These are phyloP conservation scores for Bidens hawaiensis DNA, from an alignment of 140 eudicot species.

Conservation along the genomic window DNA sequence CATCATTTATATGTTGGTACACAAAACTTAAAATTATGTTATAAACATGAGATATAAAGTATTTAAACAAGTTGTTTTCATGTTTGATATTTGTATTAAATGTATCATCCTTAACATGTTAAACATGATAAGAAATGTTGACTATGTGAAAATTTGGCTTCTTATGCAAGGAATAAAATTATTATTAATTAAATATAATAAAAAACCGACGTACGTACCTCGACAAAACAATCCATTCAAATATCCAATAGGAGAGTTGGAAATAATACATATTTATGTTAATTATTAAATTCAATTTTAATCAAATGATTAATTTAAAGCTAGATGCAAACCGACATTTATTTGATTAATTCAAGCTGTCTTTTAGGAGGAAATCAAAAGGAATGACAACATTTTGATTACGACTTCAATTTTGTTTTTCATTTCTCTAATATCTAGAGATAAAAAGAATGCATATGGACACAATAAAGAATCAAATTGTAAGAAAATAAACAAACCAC, in stretches of 20 bases:
- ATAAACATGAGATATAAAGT: no score
- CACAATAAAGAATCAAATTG: no score
- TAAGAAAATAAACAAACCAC: no score
- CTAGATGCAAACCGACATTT: slow-evolving; percentile 25
- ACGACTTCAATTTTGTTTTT: not conserved
- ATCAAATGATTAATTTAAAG: slow-evolving; percentile 3
- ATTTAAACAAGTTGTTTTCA: no score
- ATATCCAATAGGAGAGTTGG: not conserved
- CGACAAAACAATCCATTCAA: not conserved
- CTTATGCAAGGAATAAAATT: not conserved
- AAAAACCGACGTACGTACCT: not conserved
- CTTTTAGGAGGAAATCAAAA: slow-evolving; percentile 13
- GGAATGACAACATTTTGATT: slow-evolving; percentile 18
- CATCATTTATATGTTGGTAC: no score
- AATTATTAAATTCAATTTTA: not conserved
- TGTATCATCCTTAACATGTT: no score
- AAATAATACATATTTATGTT: not conserved
- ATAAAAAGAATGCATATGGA: no score
- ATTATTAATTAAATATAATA: not conserved
- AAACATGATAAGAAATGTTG: no score
- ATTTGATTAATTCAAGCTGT: slow-evolving; percentile 26
- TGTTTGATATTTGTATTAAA: no score
- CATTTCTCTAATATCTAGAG: not conserved
- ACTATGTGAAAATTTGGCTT: not conserved
- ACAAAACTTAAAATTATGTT: no score